Percentiles rank a stretch among this genome's conserved stretches.
Evolutionary conservation across 768 basidiomycete genomes (phyloP).

Genomic region (Botryobasidium botryosum): DNA sequence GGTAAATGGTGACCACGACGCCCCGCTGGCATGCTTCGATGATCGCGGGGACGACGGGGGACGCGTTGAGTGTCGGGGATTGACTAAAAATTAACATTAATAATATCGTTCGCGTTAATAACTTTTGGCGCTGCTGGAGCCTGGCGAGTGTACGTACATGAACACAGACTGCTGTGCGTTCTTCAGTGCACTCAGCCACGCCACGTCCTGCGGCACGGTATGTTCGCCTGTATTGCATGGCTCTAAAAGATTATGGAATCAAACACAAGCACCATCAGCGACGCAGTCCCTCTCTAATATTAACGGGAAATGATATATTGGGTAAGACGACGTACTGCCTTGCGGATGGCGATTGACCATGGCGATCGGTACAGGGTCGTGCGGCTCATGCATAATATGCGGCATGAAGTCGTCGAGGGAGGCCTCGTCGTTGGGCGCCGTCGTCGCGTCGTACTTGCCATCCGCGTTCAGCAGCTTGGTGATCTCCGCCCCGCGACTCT

Average conservation of each 20-base stretch:
- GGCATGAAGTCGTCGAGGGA: conserved; percentile 37
- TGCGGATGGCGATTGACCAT: conserved; percentile 46
- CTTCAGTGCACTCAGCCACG: conserved; percentile 47
- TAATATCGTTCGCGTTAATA: neutral
- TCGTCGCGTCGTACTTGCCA: neutral
- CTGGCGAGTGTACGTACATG: conserved; percentile 25
- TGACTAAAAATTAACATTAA: conserved; percentile 26
- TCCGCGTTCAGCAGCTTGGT: neutral
- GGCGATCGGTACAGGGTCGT: conserved; percentile 43
- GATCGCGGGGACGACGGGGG: conserved; percentile 39
- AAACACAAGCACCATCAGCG: no score
- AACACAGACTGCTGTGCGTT: conserved; percentile 46
- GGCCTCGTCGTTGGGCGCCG: neutral
- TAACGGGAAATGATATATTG: no score
- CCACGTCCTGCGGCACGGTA: conserved; percentile 44
- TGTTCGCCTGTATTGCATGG: no score
- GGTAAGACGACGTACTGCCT: conserved; percentile 24
- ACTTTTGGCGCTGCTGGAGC: neutral
- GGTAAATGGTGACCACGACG: conserved; percentile 40
- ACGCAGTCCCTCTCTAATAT: no score
- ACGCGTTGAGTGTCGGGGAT: conserved; percentile 54
- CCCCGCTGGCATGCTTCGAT: conserved; percentile 44
- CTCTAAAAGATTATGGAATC: no score
- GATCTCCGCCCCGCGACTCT: neutral
- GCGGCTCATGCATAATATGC: conserved; percentile 40